These are phyloP conservation scores for Hapsidospora chrysogenum DNA, from an alignment of 495 filamentous ascomycete species.

Conservation along the genomic window DNA sequence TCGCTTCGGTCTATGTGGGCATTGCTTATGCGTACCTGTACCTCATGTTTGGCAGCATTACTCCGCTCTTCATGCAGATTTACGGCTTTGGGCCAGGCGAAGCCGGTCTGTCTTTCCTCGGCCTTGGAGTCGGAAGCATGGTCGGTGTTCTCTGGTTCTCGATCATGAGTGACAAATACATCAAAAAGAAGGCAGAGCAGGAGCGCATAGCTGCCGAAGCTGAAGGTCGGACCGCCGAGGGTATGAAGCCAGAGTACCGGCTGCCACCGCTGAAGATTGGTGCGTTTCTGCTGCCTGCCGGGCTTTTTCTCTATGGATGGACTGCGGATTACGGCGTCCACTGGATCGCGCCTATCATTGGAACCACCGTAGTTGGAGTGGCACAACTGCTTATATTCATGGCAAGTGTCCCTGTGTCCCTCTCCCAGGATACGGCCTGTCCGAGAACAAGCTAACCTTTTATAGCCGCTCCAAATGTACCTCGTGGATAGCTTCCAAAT, in stretches of 20 bases:
- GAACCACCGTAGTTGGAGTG: conserved; percentile 20
- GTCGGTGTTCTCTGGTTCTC: conserved; percentile 16
- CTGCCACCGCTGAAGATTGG: conserved; percentile 33
- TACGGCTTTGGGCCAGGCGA: conserved; percentile 26
- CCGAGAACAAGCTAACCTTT: conserved; percentile 23
- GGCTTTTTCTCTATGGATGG: conserved; percentile 35
- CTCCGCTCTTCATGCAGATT: conserved; percentile 33
- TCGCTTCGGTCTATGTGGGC: conserved; percentile 53
- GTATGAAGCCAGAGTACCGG: conserved; percentile 29
- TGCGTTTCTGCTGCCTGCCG: conserved; percentile 25
- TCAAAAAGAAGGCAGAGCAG: conserved; percentile 13
- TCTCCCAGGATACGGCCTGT: conserved; percentile 25
- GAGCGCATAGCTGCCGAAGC: conserved; percentile 12
- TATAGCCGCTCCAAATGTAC: conserved; percentile 11
- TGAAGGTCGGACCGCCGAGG: conserved; percentile 6
- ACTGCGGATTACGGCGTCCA: conserved; percentile 10
- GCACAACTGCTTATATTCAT: conserved; percentile 29
- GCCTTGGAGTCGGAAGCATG: conserved; percentile 20
- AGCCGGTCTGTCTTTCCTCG: conserved; percentile 21
- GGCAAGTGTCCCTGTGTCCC: conserved; percentile 25
- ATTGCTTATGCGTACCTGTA: conserved; percentile 62
- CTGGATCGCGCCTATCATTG: conserved; percentile 37
- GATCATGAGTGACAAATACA: conserved; percentile 13
- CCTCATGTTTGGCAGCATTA: conserved; percentile 53
- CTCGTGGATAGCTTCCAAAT: conserved; percentile 40